A percentile compares a stretch with the other conserved stretches of the same genome.
These are phyloP conservation scores for Zarea fungicola DNA, from an alignment of 2,329 filamentous ascomycete species.

Conservation along the genomic window DNA sequence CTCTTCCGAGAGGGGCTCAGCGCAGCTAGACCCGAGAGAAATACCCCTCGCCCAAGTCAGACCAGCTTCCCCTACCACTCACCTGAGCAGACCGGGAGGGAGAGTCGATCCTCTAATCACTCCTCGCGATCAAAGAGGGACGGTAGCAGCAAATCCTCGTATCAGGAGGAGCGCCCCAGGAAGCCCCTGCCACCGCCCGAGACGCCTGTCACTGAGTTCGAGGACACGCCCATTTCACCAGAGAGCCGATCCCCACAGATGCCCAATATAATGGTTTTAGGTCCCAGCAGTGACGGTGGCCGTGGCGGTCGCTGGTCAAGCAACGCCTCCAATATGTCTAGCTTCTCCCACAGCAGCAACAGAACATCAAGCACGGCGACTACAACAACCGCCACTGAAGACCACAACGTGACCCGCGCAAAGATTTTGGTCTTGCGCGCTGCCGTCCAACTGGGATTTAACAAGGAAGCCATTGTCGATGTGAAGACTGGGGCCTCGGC, in stretches of 20 bases:
- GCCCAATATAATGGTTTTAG: slow-evolving; percentile 84
- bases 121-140: slow-evolving; percentile 46
- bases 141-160: slow-evolving; percentile 44
- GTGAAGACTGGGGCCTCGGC: slow-evolving; percentile 44
- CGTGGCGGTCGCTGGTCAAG: slow-evolving; percentile 74
- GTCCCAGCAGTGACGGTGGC: slow-evolving; percentile 56
- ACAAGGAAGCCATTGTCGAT: slow-evolving; percentile 48
- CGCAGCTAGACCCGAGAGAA: slow-evolving; percentile 77
- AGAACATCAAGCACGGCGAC: slow-evolving; percentile 68
- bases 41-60: slow-evolving; percentile 78
- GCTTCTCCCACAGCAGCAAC: slow-evolving; percentile 67
- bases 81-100: slow-evolving; percentile 42
- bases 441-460: slow-evolving; percentile 78
- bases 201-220: slow-evolving; percentile 91
- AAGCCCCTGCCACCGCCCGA: slow-evolving; percentile 60
- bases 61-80: slow-evolving; percentile 60
- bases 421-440: slow-evolving; percentile 79
- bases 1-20: slow-evolving; percentile 35
- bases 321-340: slow-evolving; percentile 70
- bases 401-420: slow-evolving; percentile 69
- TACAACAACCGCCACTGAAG: slow-evolving; percentile 63
- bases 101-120: slow-evolving; percentile 47
- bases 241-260: slow-evolving; percentile 70
- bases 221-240: slow-evolving; percentile 79
- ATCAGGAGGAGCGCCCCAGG: slow-evolving; percentile 43